phyloP scores from a whole-genome alignment of 345 rosid species.

The Moricandia moricandioides region DNA sequence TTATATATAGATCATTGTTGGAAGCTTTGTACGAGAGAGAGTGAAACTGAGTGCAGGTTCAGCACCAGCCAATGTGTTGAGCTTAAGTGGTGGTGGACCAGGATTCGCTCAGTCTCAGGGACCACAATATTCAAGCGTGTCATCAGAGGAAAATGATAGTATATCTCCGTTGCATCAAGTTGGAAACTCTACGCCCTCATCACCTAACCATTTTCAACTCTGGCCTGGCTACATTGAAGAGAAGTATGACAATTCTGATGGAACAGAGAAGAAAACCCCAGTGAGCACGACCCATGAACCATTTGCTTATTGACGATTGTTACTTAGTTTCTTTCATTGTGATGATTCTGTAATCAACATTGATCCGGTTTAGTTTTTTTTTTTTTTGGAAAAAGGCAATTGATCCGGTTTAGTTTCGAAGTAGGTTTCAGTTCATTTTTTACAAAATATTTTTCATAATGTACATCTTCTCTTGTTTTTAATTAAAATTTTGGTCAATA shows the following conservation, averaged over 20 bases:
- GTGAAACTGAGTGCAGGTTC: constrained; percentile 37
- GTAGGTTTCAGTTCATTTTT: background rate
- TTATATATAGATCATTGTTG: no score
- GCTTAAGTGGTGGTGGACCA: constrained; percentile 48
- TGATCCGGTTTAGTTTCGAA: background rate
- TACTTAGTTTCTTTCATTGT: background rate
- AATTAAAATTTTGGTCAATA: background rate
- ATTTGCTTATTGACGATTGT: constrained; percentile 24
- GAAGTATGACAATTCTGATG: constrained; percentile 17
- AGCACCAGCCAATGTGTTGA: constrained; percentile 53
- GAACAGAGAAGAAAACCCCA: constrained; percentile 27
- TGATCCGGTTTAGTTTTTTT: background rate
- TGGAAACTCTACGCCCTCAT: constrained; percentile 23
- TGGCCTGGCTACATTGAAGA: no score
- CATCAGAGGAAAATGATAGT: constrained; percentile 74
- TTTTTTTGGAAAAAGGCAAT: no score
- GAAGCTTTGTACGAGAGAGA: no score
- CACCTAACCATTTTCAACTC: constrained; percentile 18
- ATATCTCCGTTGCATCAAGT: constrained; percentile 2
- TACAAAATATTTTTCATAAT: background rate
- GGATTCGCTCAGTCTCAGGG: constrained; percentile 75
- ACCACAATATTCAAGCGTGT: constrained; percentile 55
- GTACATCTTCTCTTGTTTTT: background rate
- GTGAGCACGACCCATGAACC: background rate
- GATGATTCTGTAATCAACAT: no score